Base-by-base conservation (phyloP, 192 early-diverging fungal genomes). In the Backusella parvicylindrica region DNA sequence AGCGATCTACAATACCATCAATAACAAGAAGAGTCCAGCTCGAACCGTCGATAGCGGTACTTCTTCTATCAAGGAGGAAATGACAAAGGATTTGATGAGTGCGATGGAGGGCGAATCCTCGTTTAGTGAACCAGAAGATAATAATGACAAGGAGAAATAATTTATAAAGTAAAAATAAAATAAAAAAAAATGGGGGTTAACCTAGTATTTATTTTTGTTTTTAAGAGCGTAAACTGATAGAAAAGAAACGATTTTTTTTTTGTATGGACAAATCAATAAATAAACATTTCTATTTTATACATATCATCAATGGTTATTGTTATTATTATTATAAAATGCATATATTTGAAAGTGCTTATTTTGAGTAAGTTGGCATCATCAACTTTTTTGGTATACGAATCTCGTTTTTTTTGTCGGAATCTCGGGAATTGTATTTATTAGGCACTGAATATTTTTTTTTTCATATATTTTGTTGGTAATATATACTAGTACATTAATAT, bases 1-100 rank as follows among this genome's bases (percentile, higher is more conserved):
- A 76, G 81, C 84, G 0, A 84, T 87, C 30, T 87, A 84, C 49
- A 83, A 87, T 28, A 77, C 82, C 5, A 87, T 87, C 30, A 79
- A 79, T 41, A 87, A 85, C 49, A 78, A 77, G 50, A 81, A 81
- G 64, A 49, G 23, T n/a, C 40, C 31, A 23, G 6, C 35, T 23
- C 40, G n/a, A 33, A 13, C 37, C 9, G 23, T 26, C 2, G 23
- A 38, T 41, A 26, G 33, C 12, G 12, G 3, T 31, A 1, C 16
- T 18, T 70, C 36, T n/a, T 69, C 74, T 9, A 81, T 81, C 16
- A 81, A 77, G 33, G 79, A 73, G 18, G 70, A 77, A 35, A 77
- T 76, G 21, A 70, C 75, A 23, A 68, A 76, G 2, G 79, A 81
- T 37, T 11, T 81, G 2, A 18, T 81, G 33, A 50, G 71, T 47